These are phyloP conservation scores for Dioszegia hungarica DNA, from an alignment of 768 basidiomycete genomes.

Conservation along the genomic window DNA sequence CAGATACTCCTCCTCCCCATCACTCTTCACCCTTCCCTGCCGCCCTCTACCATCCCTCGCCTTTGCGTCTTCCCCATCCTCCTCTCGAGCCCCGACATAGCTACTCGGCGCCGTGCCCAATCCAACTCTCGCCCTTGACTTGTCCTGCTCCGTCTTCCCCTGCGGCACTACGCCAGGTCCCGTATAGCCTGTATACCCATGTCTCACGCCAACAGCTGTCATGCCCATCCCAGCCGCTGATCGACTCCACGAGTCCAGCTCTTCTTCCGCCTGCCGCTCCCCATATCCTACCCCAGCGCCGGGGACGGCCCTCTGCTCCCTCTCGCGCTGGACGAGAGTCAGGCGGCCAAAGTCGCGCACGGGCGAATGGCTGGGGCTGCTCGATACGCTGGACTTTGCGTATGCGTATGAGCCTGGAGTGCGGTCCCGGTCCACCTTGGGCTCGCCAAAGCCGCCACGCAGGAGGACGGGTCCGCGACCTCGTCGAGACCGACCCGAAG, in stretches of 20 bases:
- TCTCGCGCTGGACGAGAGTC: not conserved
- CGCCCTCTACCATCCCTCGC: not conserved
- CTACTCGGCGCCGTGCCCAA: conserved; percentile 6
- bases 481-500: conserved; percentile 9
- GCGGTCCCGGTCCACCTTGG: not conserved
- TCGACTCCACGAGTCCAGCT: conserved; percentile 9
- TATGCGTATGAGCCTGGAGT: not conserved
- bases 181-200: not conserved
- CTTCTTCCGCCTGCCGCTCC: conserved; percentile 11
- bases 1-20: conserved; percentile 1
- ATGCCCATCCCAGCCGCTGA: not conserved
- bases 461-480: conserved; percentile 38
- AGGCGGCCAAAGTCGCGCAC: conserved; percentile 23
- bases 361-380: conserved; percentile 24
- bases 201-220: not conserved
- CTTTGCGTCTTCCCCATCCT: not conserved
- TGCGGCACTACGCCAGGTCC: not conserved
- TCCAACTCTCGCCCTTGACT: not conserved
- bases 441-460: conserved; percentile 39
- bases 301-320: not conserved
- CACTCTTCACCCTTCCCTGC: conserved; percentile 5
- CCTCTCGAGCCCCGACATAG: not conserved
- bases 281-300: not conserved
- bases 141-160: not conserved
- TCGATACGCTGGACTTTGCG: conserved; percentile 8